Conservation (phyloP, 2,329 filamentous ascomycete genomes). For the Geosmithia flava region DNA sequence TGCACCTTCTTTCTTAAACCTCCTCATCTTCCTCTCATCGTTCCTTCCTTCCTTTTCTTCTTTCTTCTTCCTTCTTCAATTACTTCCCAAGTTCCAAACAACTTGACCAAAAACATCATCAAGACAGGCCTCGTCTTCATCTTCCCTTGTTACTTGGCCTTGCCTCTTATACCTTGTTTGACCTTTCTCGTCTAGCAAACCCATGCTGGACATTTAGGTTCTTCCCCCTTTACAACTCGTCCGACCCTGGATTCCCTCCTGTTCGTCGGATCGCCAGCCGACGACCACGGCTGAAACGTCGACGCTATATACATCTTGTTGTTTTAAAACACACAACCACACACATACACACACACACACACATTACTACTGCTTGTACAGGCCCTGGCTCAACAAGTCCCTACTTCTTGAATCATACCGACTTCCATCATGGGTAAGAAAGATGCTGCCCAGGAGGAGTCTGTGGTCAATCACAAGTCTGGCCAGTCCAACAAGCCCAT, state of each 20-base stretch:
- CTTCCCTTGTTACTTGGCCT: background rate
- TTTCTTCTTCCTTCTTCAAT: background rate
- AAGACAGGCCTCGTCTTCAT: too few species aligned
- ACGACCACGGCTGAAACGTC: background rate
- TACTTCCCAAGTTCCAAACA: background rate
- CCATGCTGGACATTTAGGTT: background rate
- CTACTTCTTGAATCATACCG: background rate
- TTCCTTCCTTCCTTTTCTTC: slow-evolving; percentile 1
- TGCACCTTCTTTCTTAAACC: background rate
- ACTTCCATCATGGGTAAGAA: slow-evolving; percentile 11
- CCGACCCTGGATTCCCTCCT: background rate
- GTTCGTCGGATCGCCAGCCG: background rate
- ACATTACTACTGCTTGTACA: too few species aligned
- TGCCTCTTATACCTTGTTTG: background rate
- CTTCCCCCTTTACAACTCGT: background rate
- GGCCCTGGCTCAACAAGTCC: background rate
- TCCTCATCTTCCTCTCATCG: slow-evolving; percentile 1
- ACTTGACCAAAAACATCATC: too few species aligned
- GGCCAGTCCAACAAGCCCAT: slow-evolving; percentile 37
- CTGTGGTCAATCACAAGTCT: slow-evolving; percentile 13
- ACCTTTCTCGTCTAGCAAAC: background rate
- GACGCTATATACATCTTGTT: background rate
- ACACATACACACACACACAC: too few species aligned
- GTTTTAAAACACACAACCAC: too few species aligned
- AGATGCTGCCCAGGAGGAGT: slow-evolving; percentile 7